Evolutionary conservation across 163 green algal genomes (phyloP), one percentile per base, ranked within the genome.

Genomic region (Botryococcus braunii): DNA sequence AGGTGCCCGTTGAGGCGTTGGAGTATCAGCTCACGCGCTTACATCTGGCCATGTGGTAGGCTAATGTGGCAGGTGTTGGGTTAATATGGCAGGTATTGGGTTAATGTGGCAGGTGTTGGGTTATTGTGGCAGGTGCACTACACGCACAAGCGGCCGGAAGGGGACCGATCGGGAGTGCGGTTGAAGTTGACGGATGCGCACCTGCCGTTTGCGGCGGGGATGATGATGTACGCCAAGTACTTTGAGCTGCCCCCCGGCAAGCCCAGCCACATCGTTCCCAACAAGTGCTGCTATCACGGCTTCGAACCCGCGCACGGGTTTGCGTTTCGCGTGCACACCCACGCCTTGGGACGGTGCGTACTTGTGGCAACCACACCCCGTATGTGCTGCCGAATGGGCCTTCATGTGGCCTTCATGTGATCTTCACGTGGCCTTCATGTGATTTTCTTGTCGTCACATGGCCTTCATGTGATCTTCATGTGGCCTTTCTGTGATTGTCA

Each of bases 271-370:
- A 68, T 82, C 5, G 81, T 96, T 4, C 34, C 69, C 13, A 92
- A 91, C 78, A 37, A 64, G 29, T 95, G 87, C 87, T 95, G 87
- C 82, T 94, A 90, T 76, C 61, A 68, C 4, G 81, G 77, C 21
- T 85, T 92, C 60, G 80, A 94, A 72, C 76, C 82, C 7, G 61
- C 91, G 23, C 80, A 75, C 29, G 86, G 77, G 36, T 91, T 95
- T 73, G 89, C 85, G 0, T 85, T 89, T 49, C 71, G 91, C 7
- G 89, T 97, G 71, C 91, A 97, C 77, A 93, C 91, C 0, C 91
- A 97, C 71, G 71, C 68, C 21, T 69, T 96, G 52, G 91, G 91
- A 36, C 66, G 79, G 48, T 75, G 62, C 4, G 75, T 31, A n/a
- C n/a, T n/a, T n/a, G n/a, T n/a, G n/a, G n/a, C n/a, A n/a, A n/a